Base-by-base conservation (phyloP, 2,329 filamentous ascomycete genomes). In the Pseudogymnoascus sp. region DNA sequence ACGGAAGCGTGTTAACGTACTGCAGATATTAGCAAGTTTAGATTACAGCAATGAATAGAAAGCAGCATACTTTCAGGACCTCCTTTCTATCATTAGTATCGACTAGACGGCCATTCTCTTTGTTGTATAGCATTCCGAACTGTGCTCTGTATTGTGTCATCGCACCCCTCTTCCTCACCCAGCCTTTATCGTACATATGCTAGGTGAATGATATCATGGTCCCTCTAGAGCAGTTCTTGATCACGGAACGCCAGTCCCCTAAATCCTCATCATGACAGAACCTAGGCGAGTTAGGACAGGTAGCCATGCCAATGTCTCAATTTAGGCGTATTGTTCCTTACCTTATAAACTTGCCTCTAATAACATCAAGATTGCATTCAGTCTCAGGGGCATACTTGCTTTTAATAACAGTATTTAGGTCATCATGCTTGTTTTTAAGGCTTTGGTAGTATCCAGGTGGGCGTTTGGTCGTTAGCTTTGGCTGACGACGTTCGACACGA, bases 351-450 rank as follows among this genome's bases (percentile, higher is more conserved):
- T 74, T 72, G 62, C 68, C 66, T 44, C 71, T 26, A 26, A 69
- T 65, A 17, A 66, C 47, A 11, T 64, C 64, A 61, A 73, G 70
- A 64, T 74, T 73, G 36, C 70, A 65, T 44, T 73, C 69, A 61
- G 66, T 70, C 13, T 67, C 65, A 31, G 19, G 21, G 6, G 60
- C 23, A 44, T 61, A 61, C 19, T 61, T 1, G 2, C 10, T 10
- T 40, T 23, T 63, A 11, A 64, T 65, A 64, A 26, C 63, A 57
- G 28, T 65, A 35, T 40, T 64, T 33, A 3, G 42, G 42, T 63
- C 63, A 62, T 66, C 28, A 40, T 65, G 60, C 28, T 36, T 53
- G 26, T 50, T 17, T 17, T 63, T 65, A 42, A 65, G 64, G n/a
- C 53, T 65, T 38, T 62, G 15, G 62, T 65, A 65, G 42, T 67